These are phyloP conservation scores for Penicillium manginii DNA, from an alignment of 495 filamentous ascomycete genomes.

Conservation along the genomic window DNA sequence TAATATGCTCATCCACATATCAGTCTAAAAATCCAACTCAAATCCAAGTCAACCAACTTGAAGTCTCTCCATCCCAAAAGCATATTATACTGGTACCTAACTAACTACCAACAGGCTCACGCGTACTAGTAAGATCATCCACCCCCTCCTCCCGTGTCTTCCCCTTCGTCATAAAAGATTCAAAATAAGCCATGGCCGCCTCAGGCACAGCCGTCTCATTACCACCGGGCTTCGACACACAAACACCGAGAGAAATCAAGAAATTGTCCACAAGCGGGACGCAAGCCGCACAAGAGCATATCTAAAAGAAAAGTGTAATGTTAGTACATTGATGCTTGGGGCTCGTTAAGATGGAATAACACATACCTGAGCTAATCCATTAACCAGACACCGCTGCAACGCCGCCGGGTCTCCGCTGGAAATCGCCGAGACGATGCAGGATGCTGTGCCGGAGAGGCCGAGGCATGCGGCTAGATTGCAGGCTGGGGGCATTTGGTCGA, in stretches of 20 bases:
- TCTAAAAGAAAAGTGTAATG: too few relatives aligned
- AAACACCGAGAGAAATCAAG: constrained; percentile 26
- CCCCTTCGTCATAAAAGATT: not conserved
- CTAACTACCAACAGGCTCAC: not conserved
- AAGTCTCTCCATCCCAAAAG: too few relatives aligned
- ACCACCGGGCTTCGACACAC: constrained; percentile 6
- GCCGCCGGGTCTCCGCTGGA: constrained; percentile 18
- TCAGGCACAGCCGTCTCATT: not conserved
- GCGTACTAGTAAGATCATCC: not conserved
- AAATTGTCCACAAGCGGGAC: constrained; percentile 18
- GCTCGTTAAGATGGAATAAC: too few relatives aligned
- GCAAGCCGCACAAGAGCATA: constrained; percentile 31
- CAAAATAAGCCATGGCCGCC: not conserved
- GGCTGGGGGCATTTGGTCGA: constrained; percentile 21
- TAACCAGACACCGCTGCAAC: constrained; percentile 23
- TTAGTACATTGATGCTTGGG: too few relatives aligned
- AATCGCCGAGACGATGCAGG: constrained; percentile 25
- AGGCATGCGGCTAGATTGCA: constrained; percentile 28
- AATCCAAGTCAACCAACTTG: too few relatives aligned
- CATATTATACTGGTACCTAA: too few relatives aligned
- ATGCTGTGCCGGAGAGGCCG: constrained; percentile 20
- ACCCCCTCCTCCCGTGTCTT: not conserved
- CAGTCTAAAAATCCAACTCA: too few relatives aligned
- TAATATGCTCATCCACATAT: too few relatives aligned
- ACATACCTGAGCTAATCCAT: constrained; percentile 24